phyloP scores from a whole-genome alignment of 441 rosid species.

The Adansonia madagascariensis region DNA sequence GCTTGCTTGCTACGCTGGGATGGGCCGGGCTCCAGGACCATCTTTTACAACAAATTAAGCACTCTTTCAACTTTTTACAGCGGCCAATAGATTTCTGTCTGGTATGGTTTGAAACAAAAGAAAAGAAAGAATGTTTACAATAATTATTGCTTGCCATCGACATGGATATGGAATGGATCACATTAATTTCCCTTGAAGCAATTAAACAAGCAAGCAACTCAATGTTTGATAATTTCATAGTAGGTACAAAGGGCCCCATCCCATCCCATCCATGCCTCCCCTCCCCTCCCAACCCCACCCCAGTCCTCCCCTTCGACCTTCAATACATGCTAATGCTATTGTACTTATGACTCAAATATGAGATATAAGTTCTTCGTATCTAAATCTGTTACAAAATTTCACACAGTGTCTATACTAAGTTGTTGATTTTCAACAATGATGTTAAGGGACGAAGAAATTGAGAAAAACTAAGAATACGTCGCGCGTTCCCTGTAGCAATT shows the following conservation, averaged over 20 bases:
- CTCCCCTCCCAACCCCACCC: not conserved
- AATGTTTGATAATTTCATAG: not conserved
- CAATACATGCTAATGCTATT: not conserved
- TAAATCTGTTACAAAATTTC: not conserved
- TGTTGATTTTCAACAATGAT: too few relatives aligned
- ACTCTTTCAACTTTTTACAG: not conserved
- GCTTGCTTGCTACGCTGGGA: not conserved
- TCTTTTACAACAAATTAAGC: not conserved
- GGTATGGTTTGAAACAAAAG: not conserved
- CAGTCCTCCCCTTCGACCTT: not conserved
- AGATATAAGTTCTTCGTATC: not conserved
- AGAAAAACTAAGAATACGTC: too few relatives aligned
- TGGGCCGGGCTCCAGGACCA: not conserved
- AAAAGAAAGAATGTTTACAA: not conserved
- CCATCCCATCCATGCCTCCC: not conserved
- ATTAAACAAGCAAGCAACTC: conserved; percentile 2
- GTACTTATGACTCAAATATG: not conserved
- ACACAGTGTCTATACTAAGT: too few relatives aligned
- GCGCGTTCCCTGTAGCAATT: too few relatives aligned
- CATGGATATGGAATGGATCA: not conserved
- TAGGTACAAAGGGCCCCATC: not conserved
- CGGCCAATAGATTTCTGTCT: conserved; percentile 3
- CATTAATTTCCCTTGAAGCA: conserved; percentile 17
- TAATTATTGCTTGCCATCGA: conserved; percentile 15
- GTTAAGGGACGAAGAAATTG: too few relatives aligned